These are phyloP conservation scores for Cutaneotrichosporon sp. DNA, from an alignment of 1,284 basidiomycete genomes.

Conservation along the genomic window DNA sequence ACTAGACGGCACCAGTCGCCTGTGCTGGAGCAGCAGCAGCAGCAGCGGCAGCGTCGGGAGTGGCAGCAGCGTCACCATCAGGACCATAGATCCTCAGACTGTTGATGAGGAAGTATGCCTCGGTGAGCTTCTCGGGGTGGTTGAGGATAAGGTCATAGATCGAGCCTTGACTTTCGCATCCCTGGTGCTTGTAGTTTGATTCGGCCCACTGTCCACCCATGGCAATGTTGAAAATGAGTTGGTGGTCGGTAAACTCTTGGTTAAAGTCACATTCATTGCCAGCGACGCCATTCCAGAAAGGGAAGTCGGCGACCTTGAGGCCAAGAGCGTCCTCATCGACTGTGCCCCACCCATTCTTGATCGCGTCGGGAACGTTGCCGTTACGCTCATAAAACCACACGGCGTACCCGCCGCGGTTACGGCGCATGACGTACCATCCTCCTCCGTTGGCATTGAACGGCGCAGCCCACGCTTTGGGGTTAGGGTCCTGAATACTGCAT, in stretches of 20 bases:
- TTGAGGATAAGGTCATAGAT: conserved; percentile 35
- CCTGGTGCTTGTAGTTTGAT: background rate
- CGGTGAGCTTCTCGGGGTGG: conserved; percentile 59
- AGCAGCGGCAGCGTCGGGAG: background rate
- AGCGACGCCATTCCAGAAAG: conserved; percentile 21
- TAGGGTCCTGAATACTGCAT: conserved; percentile 5
- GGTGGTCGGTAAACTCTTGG: conserved; percentile 13
- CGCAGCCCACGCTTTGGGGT: conserved; percentile 26
- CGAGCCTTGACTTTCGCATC: background rate
- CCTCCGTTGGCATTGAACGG: conserved; percentile 60
- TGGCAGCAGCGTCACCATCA: background rate
- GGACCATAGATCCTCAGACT: conserved; percentile 60
- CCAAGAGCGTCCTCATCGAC: conserved; percentile 19
- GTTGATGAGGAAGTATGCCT: conserved; percentile 67
- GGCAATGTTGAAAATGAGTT: conserved; percentile 46
- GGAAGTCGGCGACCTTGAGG: conserved; percentile 13
- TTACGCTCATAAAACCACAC: conserved; percentile 22
- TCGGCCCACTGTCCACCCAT: conserved; percentile 51
- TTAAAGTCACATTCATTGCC: background rate
- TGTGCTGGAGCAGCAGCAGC: background rate
- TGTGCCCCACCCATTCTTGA: conserved; percentile 4
- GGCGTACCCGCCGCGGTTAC: conserved; percentile 29
- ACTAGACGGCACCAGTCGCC: background rate
- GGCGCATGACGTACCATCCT: conserved; percentile 69
- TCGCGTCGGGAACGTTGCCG: conserved; percentile 3